Conservation (phyloP, 2,329 filamentous ascomycete genomes). For the Blumeria hordei region DNA sequence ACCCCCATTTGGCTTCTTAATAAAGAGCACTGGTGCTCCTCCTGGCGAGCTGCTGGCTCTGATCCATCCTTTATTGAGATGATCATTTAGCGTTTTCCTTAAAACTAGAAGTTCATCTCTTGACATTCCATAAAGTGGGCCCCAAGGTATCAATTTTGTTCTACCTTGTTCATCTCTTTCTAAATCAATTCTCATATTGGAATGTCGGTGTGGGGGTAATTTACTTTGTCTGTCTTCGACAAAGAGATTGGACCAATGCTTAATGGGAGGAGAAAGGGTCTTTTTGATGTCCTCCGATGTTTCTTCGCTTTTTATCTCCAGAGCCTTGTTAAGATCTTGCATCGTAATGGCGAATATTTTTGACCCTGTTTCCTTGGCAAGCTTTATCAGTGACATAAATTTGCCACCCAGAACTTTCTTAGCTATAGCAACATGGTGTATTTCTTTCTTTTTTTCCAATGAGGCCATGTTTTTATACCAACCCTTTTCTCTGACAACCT, state of each 20-base stretch:
- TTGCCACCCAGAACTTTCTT: neutral
- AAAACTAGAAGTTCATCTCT: too few species aligned
- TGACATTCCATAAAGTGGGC: too few species aligned
- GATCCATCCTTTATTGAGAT: too few species aligned
- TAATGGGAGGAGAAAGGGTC: neutral
- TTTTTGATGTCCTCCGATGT: neutral
- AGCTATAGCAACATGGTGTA: neutral
- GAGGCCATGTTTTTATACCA: neutral
- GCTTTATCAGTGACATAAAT: neutral
- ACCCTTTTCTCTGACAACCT: neutral
- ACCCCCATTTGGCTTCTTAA: too few species aligned
- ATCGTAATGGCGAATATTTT: neutral
- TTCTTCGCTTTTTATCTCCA: neutral
- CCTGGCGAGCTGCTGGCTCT: too few species aligned
- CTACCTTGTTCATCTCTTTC: too few species aligned
- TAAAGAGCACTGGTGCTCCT: too few species aligned
- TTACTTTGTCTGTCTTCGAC: neutral
- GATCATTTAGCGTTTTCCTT: too few species aligned
- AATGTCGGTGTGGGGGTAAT: too few species aligned
- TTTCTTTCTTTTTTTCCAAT: neutral
- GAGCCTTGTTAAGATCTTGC: constrained; percentile 1
- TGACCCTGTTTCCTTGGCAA: neutral
- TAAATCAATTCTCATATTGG: too few species aligned
- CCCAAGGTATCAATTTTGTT: too few species aligned
- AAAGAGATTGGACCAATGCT: neutral